A percentile compares a stretch with the other conserved stretches of the same genome.
phyloP scores from a whole-genome alignment of 2,329 filamentous ascomycete genomes.

The Mollisiaceae sp. region DNA sequence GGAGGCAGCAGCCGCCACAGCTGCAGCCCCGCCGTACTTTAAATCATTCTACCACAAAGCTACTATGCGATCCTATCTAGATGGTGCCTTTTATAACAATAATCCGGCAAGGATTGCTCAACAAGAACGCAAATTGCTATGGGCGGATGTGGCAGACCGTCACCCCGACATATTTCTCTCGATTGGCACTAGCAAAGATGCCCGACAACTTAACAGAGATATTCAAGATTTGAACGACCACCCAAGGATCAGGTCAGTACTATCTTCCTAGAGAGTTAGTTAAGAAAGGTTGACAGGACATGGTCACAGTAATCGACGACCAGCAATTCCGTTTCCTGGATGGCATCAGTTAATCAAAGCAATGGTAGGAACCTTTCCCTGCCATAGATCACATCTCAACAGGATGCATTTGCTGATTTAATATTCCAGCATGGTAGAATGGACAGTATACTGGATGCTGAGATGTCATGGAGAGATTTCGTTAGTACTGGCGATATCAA shows the following conservation, averaged over 20 bases:
- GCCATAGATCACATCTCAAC: background rate
- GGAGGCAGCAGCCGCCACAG: constrained; percentile 16
- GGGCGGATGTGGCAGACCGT: background rate
- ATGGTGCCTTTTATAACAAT: constrained; percentile 6
- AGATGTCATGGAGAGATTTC: constrained; percentile 9
- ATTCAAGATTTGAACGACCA: background rate
- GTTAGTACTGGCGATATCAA: background rate
- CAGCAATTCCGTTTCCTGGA: background rate
- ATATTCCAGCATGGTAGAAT: constrained; percentile 5
- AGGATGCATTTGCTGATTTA: background rate
- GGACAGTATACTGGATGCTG: constrained; percentile 10
- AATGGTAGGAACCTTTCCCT: background rate
- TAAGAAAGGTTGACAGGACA: background rate
- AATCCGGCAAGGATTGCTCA: background rate
- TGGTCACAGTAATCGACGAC: background rate
- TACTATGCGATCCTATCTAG: background rate
- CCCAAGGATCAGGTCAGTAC: background rate
- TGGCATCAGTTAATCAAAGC: constrained; percentile 1
- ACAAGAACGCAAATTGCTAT: background rate
- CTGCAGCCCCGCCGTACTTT: constrained; percentile 4
- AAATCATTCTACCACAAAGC: background rate
- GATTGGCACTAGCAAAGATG: constrained; percentile 4
- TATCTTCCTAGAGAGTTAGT: background rate
- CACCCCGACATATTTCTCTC: background rate
- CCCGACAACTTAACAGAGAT: background rate